A percentile compares a stretch with the other conserved stretches of the same genome.
These are phyloP conservation scores for Kwoniella botswanensis DNA, from an alignment of 768 basidiomycete genomes.

Conservation along the genomic window DNA sequence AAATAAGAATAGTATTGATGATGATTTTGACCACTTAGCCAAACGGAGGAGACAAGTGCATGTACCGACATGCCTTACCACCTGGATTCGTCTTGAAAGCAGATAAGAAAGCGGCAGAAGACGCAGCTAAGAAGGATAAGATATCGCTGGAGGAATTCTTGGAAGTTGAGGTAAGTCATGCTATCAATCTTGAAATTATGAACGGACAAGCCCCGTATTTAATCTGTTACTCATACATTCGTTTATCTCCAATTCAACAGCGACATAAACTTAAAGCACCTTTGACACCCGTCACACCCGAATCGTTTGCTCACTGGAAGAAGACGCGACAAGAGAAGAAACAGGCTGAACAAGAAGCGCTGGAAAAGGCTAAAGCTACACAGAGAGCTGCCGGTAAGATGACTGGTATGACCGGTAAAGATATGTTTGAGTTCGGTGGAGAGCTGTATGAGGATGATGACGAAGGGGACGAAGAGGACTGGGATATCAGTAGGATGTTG, in stretches of 20 bases:
- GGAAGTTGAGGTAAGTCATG: slow-evolving; percentile 80
- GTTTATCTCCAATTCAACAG: slow-evolving; percentile 59
- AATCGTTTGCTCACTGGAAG: slow-evolving; percentile 93
- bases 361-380: slow-evolving; percentile 78
- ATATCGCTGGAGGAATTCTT: slow-evolving; percentile 97
- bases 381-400: slow-evolving; percentile 86
- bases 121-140: slow-evolving; percentile 78
- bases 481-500: slow-evolving; percentile 56
- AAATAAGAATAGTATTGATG: not conserved
- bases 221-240: not conserved
- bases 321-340: slow-evolving; percentile 95
- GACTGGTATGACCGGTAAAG: slow-evolving; percentile 91
- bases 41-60: slow-evolving; percentile 68
- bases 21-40: slow-evolving; percentile 22
- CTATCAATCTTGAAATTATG: not conserved
- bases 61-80: slow-evolving; percentile 92
- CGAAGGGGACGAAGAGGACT: slow-evolving; percentile 54
- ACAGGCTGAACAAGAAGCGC: slow-evolving; percentile 79
- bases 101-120: slow-evolving; percentile 87
- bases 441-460: slow-evolving; percentile 55
- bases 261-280: slow-evolving; percentile 79
- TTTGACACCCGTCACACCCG: slow-evolving; percentile 89
- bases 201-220: too few species aligned
- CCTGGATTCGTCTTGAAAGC: slow-evolving; percentile 95
- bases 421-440: slow-evolving; percentile 69